Evolutionary conservation across 2,329 filamentous ascomycete genomes (phyloP).

Genomic region (Westerdykella sp.): DNA sequence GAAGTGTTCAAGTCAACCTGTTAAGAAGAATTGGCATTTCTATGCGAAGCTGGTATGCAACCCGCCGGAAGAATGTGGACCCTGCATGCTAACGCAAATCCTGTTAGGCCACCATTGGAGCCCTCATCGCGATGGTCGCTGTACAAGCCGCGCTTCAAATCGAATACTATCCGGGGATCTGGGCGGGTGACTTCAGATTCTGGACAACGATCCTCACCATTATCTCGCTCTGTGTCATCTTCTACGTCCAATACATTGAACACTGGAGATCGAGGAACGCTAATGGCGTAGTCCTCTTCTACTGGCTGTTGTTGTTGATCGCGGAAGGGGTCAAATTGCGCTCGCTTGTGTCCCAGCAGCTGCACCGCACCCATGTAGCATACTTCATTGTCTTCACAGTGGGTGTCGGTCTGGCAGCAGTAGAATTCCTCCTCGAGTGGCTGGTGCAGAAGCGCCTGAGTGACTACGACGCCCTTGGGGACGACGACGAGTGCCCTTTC

Average conservation of each 20-base stretch:
- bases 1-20: constrained; percentile 59
- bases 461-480: constrained; percentile 60
- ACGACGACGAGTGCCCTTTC: constrained; percentile 66
- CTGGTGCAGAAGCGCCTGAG: constrained; percentile 73
- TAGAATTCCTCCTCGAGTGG: constrained; percentile 77
- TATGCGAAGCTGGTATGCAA: constrained; percentile 78
- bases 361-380: constrained; percentile 58
- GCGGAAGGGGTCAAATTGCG: constrained; percentile 75
- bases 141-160: constrained; percentile 74
- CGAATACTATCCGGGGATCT: constrained; percentile 59
- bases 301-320: constrained; percentile 83
- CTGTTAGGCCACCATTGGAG: constrained; percentile 54
- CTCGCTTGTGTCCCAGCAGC: constrained; percentile 72
- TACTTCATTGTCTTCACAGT: constrained; percentile 75
- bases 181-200: constrained; percentile 77
- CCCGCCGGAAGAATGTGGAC: not conserved
- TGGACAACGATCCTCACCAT: constrained; percentile 71
- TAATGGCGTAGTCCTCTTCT: constrained; percentile 83
- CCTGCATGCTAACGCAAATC: constrained; percentile 4
- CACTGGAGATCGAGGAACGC: constrained; percentile 76
- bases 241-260: constrained; percentile 77
- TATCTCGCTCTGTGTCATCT: constrained; percentile 66
- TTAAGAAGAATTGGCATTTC: constrained; percentile 85
- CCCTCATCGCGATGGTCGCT: constrained; percentile 61
- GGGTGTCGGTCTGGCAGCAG: constrained; percentile 61